phyloP scores from a whole-genome alignment of 2,329 filamentous ascomycete species.

The Aspergillus amoenus region DNA sequence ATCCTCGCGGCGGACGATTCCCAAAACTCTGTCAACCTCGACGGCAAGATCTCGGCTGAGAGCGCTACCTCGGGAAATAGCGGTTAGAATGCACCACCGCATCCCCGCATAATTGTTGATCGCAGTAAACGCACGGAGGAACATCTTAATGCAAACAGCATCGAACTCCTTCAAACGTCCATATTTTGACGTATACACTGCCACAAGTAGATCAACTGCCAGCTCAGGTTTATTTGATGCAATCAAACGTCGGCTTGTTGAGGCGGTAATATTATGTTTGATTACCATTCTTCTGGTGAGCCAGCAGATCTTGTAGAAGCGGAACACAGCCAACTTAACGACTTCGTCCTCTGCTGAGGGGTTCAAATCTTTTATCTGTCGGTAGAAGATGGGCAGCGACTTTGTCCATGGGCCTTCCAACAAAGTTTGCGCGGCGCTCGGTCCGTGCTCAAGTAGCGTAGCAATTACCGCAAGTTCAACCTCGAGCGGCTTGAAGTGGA shows the following conservation, averaged over 20 bases:
- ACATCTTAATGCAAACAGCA: slow-evolving; percentile 39
- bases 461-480: slow-evolving; percentile 39
- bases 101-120: slow-evolving; percentile 34
- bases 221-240: slow-evolving; percentile 20
- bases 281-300: slow-evolving; percentile 30
- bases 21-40: slow-evolving; percentile 32
- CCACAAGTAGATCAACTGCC: slow-evolving; percentile 35
- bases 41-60: slow-evolving; percentile 32
- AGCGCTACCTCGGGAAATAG: slow-evolving; percentile 33
- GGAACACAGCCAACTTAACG: slow-evolving; percentile 37
- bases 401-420: slow-evolving; percentile 31
- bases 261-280: slow-evolving; percentile 37
- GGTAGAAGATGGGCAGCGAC: slow-evolving; percentile 37
- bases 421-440: slow-evolving; percentile 30
- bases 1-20: slow-evolving; percentile 14
- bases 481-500: slow-evolving; percentile 33
- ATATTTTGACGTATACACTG: slow-evolving; percentile 40
- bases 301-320: slow-evolving; percentile 40
- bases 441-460: slow-evolving; percentile 32
- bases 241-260: slow-evolving; percentile 31
- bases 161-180: slow-evolving; percentile 33
- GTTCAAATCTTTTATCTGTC: slow-evolving; percentile 30
- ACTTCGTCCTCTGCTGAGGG: slow-evolving; percentile 24
- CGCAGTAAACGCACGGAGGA: slow-evolving; percentile 35
- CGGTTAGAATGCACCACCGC: slow-evolving; percentile 42